These are phyloP conservation scores for Aspergillus terreus DNA, from an alignment of 2,329 filamentous ascomycete genomes.

Conservation along the genomic window DNA sequence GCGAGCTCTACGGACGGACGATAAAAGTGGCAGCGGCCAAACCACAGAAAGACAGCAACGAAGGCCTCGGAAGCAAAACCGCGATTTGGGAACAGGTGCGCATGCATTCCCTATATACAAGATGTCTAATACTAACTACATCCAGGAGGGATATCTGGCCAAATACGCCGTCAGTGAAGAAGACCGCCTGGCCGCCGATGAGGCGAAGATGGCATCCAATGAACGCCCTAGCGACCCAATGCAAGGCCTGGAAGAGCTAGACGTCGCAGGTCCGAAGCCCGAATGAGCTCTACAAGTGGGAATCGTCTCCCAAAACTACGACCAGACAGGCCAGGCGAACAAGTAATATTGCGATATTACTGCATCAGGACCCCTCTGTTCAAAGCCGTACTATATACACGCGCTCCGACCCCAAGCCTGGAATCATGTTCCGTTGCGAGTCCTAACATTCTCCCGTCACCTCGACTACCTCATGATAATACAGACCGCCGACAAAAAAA, in stretches of 20 bases:
- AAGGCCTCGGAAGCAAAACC: conserved; percentile 86
- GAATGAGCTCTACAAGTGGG: conserved; percentile 48
- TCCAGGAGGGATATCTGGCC: conserved; percentile 86
- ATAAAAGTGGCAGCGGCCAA: conserved; percentile 92
- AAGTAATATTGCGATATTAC: conserved; percentile 27
- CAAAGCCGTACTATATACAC: conserved; percentile 38
- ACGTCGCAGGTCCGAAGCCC: conserved; percentile 87
- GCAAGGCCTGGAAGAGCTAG: conserved; percentile 89
- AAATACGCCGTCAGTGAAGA: conserved; percentile 83
- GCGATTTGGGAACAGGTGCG: conserved; percentile 95
- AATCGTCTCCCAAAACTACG: conserved; percentile 19
- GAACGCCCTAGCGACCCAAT: conserved; percentile 74
- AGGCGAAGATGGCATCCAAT: conserved; percentile 50
- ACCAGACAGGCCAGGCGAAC: conserved; percentile 20
- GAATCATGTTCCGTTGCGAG: conserved; percentile 18
- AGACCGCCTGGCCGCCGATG: conserved; percentile 61
- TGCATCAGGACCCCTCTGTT: conserved; percentile 22
- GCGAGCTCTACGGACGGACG: conserved; percentile 86
- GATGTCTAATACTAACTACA: conserved; percentile 18
- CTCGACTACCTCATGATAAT: conserved; percentile 28
- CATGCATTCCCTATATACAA: conserved; percentile 9
- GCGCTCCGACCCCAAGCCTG: conserved; percentile 25
- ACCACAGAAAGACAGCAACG: conserved; percentile 80
- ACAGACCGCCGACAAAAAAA: conserved; percentile 22
- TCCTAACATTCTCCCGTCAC: conserved; percentile 17